Conservation (phyloP, 1,284 basidiomycete genomes). For the Sporisorium exsertum region DNA sequence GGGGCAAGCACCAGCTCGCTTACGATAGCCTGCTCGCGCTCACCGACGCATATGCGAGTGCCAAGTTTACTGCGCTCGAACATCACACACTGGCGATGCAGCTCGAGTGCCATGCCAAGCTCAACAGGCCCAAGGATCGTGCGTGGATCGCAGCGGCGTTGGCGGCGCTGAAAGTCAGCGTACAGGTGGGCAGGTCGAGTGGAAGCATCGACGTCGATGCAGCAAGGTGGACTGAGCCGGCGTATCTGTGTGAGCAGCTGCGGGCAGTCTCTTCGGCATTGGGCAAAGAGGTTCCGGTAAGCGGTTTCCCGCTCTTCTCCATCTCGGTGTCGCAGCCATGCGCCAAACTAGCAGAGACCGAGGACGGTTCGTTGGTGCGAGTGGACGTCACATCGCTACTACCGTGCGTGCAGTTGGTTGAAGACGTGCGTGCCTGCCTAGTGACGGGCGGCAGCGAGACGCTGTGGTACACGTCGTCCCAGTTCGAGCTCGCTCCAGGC, state of each 20-base stretch:
- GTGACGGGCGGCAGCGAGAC: conserved; percentile 36
- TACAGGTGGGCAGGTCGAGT: neutral
- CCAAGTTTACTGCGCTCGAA: conserved; percentile 82
- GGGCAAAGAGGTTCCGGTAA: conserved; percentile 55
- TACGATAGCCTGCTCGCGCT: conserved; percentile 26
- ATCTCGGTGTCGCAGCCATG: conserved; percentile 18
- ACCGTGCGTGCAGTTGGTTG: conserved; percentile 44
- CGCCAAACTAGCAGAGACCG: conserved; percentile 23
- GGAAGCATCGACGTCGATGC: conserved; percentile 9
- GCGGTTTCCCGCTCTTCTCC: conserved; percentile 44
- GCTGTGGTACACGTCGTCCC: conserved; percentile 58
- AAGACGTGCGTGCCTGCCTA: conserved; percentile 60
- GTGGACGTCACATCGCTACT: conserved; percentile 48
- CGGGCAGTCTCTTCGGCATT: conserved; percentile 27
- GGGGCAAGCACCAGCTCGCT: conserved; percentile 22
- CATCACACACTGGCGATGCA: conserved; percentile 79
- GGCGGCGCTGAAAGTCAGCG: conserved; percentile 29
- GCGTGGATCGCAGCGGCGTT: conserved; percentile 78
- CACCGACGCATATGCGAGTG: conserved; percentile 71
- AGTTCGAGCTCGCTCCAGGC: conserved; percentile 45
- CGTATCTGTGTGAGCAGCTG: conserved; percentile 39
- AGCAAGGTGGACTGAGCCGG: conserved; percentile 33
- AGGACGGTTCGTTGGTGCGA: conserved; percentile 54
- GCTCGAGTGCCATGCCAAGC: conserved; percentile 75
- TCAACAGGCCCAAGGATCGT: conserved; percentile 75